Evolutionary conservation across 805 yeast species (phyloP), one percentile per base, ranked within the genome.

Genomic region (Nadsonia fulvescens): DNA sequence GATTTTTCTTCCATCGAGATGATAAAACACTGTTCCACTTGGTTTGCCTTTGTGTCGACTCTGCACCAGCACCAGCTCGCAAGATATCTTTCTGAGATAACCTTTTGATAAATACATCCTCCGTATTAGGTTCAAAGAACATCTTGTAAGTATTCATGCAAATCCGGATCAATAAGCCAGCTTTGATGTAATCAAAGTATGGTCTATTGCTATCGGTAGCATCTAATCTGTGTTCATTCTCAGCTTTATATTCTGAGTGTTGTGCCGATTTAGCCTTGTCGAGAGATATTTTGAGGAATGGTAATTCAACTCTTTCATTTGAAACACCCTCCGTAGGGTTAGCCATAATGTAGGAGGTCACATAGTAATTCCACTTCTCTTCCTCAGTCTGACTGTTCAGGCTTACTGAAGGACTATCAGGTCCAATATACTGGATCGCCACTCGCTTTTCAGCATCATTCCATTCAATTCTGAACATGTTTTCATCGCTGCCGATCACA

Each of bases 291-390:
- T 69, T 73, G 37, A 78, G 54, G 49, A 86, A 76, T 14, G 96
- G 96, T 49, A 79, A 58, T 35, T 65, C 63, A 29, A 89, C 63
- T 37, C 69, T 70, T 22, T 75, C 70, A 11, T 78, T 67, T 10
- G 81, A 71, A 10, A 89, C 75, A 15, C 96, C 96, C 49, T 89
- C 99, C 2, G 99, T 89, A 19, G 98, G 96, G 42, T 81, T 92
- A 3, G 93, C 75, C 77, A 89, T 75, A 22, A 83, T 66, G 48
- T 76, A 89, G 22, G 92, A 77, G 0, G 96, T 86, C 26, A 89
- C 63, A 45, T 89, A 89, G 54, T 89, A 86, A 46, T 81, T 83
- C 76, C 93, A 89, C 41, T 66, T 67, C 36, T 79, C 91, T 39
- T 77, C 86, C 3, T 70, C 66, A 12, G 70, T 63, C 0, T 96